Conservation (phyloP, 202 grass and related monocot species). For the Schoenoplectus triqueter region DNA sequence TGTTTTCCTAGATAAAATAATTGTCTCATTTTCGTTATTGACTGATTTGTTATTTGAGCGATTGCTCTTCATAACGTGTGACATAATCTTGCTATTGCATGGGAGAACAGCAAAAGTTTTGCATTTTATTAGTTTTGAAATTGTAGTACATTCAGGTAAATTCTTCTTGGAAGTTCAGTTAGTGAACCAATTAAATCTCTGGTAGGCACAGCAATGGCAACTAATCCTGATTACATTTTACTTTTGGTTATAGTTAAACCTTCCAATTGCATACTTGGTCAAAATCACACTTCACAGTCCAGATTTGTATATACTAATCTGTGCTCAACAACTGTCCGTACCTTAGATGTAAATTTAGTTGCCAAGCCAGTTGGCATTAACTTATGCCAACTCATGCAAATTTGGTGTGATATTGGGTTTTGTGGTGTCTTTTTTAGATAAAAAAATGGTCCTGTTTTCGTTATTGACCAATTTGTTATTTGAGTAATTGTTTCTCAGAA, state of each 20-base stretch:
- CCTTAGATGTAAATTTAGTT: not conserved
- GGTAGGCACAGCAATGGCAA: not conserved
- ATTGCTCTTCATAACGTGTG: not conserved
- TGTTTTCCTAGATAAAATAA: not conserved
- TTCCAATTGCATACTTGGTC: not conserved
- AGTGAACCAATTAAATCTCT: not conserved
- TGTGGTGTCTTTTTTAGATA: not conserved
- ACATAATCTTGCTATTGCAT: not conserved
- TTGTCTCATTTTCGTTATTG: not conserved
- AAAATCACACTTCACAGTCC: not conserved
- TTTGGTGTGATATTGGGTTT: slow-evolving; percentile 4
- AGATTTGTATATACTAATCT: too few species aligned
- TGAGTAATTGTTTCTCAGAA: not conserved
- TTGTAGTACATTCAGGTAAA: slow-evolving; percentile 7
- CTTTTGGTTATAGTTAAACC: not conserved
- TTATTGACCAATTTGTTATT: slow-evolving; percentile 6
- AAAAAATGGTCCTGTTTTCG: not conserved
- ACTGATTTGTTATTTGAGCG: not conserved
- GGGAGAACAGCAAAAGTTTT: not conserved
- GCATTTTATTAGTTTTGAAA: not conserved
- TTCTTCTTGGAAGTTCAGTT: not conserved
- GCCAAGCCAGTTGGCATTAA: not conserved
- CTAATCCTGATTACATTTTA: not conserved
- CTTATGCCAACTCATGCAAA: not conserved
- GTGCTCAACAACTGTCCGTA: not conserved